phyloP scores from a whole-genome alignment of 2,329 filamentous ascomycete species.

The Diaporthe helianthi region DNA sequence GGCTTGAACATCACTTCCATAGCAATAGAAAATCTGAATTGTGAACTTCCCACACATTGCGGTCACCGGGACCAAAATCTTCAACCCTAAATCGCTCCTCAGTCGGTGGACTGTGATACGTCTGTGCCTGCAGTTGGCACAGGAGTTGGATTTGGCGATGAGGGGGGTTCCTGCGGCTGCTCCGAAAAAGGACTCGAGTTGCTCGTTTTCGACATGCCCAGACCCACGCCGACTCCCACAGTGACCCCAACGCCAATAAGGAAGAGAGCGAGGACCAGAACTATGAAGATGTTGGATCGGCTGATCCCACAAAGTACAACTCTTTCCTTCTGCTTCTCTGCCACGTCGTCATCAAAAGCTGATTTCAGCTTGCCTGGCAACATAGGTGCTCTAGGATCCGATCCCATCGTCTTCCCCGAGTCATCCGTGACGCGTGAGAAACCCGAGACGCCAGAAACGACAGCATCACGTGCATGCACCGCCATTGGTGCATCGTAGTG shows the following conservation, averaged over 20 bases:
- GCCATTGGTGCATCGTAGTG: background rate
- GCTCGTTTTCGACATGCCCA: slow-evolving; percentile 9
- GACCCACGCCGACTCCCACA: slow-evolving; percentile 20
- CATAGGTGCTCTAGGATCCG: slow-evolving; percentile 12
- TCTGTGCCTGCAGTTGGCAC: background rate
- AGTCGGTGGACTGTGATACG: background rate
- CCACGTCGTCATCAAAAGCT: slow-evolving; percentile 11
- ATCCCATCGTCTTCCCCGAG: background rate
- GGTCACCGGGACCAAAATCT: background rate
- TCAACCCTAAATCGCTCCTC: background rate
- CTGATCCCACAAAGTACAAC: slow-evolving; percentile 7
- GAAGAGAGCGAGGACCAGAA: slow-evolving; percentile 2
- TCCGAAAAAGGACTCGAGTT: slow-evolving; percentile 13
- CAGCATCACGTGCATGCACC: background rate
- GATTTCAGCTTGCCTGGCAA: slow-evolving; percentile 6
- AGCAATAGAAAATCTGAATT: background rate
- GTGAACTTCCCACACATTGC: background rate
- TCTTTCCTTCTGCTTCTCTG: background rate
- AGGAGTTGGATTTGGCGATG: background rate
- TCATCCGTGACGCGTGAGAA: background rate
- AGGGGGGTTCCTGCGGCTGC: background rate
- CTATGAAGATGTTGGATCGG: slow-evolving; percentile 11
- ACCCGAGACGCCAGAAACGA: slow-evolving; percentile 4
- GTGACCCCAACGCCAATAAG: slow-evolving; percentile 13
- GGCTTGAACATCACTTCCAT: no score